Evolutionary conservation across 23 red algal species (phyloP), one percentile per base, ranked within the genome.

Genomic region (Cyanidioschyzon merolae): DNA sequence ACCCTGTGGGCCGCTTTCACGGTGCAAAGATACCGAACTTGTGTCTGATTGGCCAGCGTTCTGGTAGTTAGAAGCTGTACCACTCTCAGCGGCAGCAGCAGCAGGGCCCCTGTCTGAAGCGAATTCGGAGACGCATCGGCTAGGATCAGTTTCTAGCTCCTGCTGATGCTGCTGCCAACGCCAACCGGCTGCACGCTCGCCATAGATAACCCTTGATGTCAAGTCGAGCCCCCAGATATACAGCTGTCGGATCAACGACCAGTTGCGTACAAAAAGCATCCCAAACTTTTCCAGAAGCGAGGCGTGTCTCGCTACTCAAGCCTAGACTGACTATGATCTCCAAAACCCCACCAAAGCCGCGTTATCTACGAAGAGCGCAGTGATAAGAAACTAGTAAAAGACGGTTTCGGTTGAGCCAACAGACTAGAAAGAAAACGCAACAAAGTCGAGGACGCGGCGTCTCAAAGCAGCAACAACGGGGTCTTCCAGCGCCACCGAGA

Each of bases 241-340:
- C 2, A 58, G 7, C 0, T 57, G 45, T 16, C 80, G 27, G 39
- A 83, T 32, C 0, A 83, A 1, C 27, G 51, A 83, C 41, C 58
- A 54, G 67, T 74, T 83, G 38, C 80, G 57, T 1, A 83, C 32
- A 21, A 75, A 74, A 38, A 74, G 40, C 80, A 83, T 83, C 25
- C 34, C 74, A 15, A 54, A n/a, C n/a, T n/a, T n/a, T n/a, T n/a
- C n/a, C n/a, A n/a, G n/a, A n/a, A n/a, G n/a, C n/a, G n/a, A n/a
- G n/a, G n/a, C n/a, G n/a, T n/a, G n/a, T n/a, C n/a, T n/a, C n/a
- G n/a, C n/a, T n/a, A n/a, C n/a, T n/a, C n/a, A n/a, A n/a, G n/a
- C n/a, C n/a, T n/a, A n/a, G n/a, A n/a, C n/a, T n/a, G n/a, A n/a
- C n/a, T n/a, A n/a, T n/a, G n/a, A n/a, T n/a, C n/a, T n/a, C n/a